These are phyloP conservation scores for Chlorella variabilis DNA, from an alignment of 163 green algal species.

Conservation along the genomic window DNA sequence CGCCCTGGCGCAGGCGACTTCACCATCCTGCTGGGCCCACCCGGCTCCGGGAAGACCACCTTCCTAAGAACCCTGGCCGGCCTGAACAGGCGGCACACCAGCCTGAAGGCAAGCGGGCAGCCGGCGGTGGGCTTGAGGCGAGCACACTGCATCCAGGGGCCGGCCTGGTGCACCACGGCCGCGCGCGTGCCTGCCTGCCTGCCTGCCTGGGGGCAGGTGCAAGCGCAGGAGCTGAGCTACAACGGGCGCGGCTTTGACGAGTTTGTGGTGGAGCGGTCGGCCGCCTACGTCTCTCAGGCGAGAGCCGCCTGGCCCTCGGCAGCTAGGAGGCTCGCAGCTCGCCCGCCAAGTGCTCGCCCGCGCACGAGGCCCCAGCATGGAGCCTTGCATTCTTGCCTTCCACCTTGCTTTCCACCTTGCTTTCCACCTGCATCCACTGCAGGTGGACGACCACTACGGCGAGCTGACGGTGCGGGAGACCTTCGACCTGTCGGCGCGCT, in stretches of 20 bases:
- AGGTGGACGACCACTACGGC: constrained; percentile 70
- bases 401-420: no score
- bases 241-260: constrained; percentile 68
- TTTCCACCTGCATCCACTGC: no score
- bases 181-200: no score
- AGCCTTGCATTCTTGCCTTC: no score
- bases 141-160: no score
- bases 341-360: no score
- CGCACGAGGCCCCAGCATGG: no score
- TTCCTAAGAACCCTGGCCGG: constrained; percentile 74
- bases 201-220: not conserved
- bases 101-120: constrained; percentile 7
- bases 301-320: no score
- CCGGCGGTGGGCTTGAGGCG: not conserved
- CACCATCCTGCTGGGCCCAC: constrained; percentile 84
- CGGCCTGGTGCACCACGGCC: no score
- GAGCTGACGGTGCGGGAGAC: constrained; percentile 91
- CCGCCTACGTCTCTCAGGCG: constrained; percentile 59
- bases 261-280: constrained; percentile 58
- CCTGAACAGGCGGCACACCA: not conserved
- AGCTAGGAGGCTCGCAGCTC: no score
- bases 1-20: constrained; percentile 63
- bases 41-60: constrained; percentile 75
- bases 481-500: constrained; percentile 74
- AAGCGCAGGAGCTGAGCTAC: constrained; percentile 60